These are phyloP conservation scores for Boletus reticuloceps DNA, from an alignment of 768 basidiomycete species.

Conservation along the genomic window DNA sequence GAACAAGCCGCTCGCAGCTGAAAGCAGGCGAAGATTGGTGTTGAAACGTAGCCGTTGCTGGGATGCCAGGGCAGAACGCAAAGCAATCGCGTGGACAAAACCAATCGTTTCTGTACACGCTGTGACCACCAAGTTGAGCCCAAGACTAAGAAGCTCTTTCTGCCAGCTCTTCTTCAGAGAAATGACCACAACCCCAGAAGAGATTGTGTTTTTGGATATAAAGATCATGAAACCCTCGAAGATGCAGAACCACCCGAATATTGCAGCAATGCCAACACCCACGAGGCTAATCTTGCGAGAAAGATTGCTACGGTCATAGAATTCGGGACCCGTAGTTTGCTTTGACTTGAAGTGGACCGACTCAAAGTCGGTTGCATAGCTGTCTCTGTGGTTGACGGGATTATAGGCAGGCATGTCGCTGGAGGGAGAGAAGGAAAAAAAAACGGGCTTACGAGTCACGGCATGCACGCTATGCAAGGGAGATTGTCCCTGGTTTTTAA, in stretches of 20 bases:
- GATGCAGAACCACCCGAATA: conserved; percentile 25
- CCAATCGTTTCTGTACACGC: conserved; percentile 31
- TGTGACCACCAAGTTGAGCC: conserved; percentile 26
- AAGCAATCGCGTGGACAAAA: conserved; percentile 24
- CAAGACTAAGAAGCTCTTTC: conserved; percentile 22
- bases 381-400: conserved; percentile 2
- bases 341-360: conserved; percentile 19
- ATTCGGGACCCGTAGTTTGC: conserved; percentile 24
- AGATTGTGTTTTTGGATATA: conserved; percentile 20
- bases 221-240: conserved; percentile 22
- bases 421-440: neutral
- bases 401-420: conserved; percentile 3
- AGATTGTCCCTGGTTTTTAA: conserved; percentile 2
- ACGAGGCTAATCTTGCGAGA: conserved; percentile 24
- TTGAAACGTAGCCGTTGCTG: conserved; percentile 25
- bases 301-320: conserved; percentile 26
- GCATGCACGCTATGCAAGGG: neutral
- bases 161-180: conserved; percentile 11
- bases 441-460: neutral
- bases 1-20: conserved; percentile 15
- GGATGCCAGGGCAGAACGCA: conserved; percentile 28
- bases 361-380: conserved; percentile 19
- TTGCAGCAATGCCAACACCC: conserved; percentile 21
- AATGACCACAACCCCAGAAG: conserved; percentile 23
- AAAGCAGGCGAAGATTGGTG: conserved; percentile 29